These are phyloP conservation scores for Entelexis sorbosivorans DNA, from an alignment of 1,139 yeast genomes.

Conservation along the genomic window DNA sequence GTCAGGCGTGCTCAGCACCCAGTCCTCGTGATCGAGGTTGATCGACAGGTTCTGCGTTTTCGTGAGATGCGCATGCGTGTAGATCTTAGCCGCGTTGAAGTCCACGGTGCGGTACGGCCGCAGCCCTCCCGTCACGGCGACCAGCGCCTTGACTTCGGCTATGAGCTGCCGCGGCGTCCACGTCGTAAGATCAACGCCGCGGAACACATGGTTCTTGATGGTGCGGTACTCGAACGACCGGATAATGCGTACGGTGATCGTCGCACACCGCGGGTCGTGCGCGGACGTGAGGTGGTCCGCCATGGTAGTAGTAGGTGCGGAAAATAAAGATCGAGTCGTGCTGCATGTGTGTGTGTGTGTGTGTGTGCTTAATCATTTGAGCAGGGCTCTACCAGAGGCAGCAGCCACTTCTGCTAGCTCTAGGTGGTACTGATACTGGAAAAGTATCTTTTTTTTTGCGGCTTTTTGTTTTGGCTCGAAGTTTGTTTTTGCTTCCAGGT, in stretches of 20 bases:
- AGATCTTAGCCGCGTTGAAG: slow-evolving; percentile 69
- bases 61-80: slow-evolving; percentile 90
- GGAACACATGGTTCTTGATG: slow-evolving; percentile 67
- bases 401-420: no score
- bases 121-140: slow-evolving; percentile 55
- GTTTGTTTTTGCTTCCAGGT: no score
- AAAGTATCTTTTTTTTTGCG: no score
- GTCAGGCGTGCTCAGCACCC: slow-evolving; percentile 40
- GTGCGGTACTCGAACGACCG: slow-evolving; percentile 90
- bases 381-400: no score
- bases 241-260: slow-evolving; percentile 72
- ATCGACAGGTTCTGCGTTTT: slow-evolving; percentile 88
- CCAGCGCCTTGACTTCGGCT: slow-evolving; percentile 33
- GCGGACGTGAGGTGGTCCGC: slow-evolving; percentile 34
- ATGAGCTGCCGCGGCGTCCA: slow-evolving; percentile 59
- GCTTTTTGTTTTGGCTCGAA: no score
- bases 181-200: slow-evolving; percentile 56
- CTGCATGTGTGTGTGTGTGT: no score
- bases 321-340: no score
- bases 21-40: slow-evolving; percentile 66
- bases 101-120: slow-evolving; percentile 75
- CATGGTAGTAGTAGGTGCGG: background rate
- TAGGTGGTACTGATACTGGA: no score
- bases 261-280: slow-evolving; percentile 34
- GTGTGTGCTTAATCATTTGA: background rate